Evolutionary conservation across 2,329 filamentous ascomycete species (phyloP), one percentile per base, ranked within the genome.

Genomic region (Lachnellula willkommii): DNA sequence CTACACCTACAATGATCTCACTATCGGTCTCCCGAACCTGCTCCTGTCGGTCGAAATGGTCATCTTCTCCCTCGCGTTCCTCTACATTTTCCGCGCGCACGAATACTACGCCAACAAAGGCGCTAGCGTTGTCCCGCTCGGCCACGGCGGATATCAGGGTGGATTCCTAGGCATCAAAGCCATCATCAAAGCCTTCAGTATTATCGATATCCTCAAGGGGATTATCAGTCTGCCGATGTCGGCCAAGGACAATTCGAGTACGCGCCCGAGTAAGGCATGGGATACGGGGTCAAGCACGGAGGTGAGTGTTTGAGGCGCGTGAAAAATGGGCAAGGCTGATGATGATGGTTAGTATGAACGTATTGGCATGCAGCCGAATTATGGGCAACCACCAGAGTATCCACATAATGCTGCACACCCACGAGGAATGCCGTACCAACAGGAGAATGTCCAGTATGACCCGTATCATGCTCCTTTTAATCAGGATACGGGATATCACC

Each of bases 1-100:
- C 14, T 40, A 55, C 42, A 62, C 60, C 15, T 58, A 50, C 48
- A 48, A 57, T 12, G 61, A 63, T 24, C 47, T 60, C 20, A 47
- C 47, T 14, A 53, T 54, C 35, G 60, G 56, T 11, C 26, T 63
- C 4, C 61, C 62, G 15, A 58, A 54, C 22, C 53, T 65, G 2
- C 39, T 63, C 17, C 24, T 60, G 40, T 56, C 46, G 9, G n/a
- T 58, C 20, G 61, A 63, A 45, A 58, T 63, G 57, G 46, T 57
- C 7, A 20, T 63, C 7, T 57, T 62, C 50, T 22, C 60, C 11
- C 47, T 56, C 20, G 20, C 50, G 17, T 58, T 62, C 50, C 52
- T 59, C 37, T 58, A 52, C 42, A 36, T 58, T 22, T 63, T 57
- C 43, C 52, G 55, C n/a, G 46, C 55, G 2, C 15, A 15, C 15